A percentile compares a stretch with the other conserved stretches of the same genome.
Conservation (phyloP, 2,329 filamentous ascomycete genomes). For the Penicillium sp. region DNA sequence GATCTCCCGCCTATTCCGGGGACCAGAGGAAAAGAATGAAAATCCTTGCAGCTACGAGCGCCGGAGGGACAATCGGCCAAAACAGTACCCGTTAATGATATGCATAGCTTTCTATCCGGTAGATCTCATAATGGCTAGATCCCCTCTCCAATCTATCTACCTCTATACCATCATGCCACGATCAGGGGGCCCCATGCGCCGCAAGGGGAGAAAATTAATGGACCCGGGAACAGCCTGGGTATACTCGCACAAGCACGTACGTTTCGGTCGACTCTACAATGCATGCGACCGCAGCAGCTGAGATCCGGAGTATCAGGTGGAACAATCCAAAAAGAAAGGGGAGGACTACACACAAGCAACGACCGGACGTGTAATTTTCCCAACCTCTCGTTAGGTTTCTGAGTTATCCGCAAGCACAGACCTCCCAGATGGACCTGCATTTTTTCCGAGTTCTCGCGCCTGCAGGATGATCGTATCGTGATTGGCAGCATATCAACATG, state of each 20-base stretch:
- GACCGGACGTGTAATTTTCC: background rate
- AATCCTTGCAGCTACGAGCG: background rate
- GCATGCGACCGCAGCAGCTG: background rate
- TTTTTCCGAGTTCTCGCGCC: background rate
- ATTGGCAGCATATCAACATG: background rate
- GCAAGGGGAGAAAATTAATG: background rate
- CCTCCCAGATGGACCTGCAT: slow-evolving; percentile 9
- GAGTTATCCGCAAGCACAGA: slow-evolving; percentile 13
- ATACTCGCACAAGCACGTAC: background rate
- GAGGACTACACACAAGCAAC: background rate
- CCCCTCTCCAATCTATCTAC: background rate
- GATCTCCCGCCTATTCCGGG: background rate
- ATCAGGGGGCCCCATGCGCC: background rate
- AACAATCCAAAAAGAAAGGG: background rate
- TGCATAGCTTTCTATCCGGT: background rate
- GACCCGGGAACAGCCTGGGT: background rate
- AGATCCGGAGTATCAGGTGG: background rate
- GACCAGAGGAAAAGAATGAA: background rate
- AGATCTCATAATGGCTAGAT: background rate
- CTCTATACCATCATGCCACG: background rate
- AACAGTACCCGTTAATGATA: background rate
- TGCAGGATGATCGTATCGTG: background rate
- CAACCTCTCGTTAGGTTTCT: slow-evolving; percentile 7
- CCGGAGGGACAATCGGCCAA: background rate
- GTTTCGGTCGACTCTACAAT: background rate